Base-by-base conservation (phyloP, 768 basidiomycete species). In the Calocybe cyanea region DNA sequence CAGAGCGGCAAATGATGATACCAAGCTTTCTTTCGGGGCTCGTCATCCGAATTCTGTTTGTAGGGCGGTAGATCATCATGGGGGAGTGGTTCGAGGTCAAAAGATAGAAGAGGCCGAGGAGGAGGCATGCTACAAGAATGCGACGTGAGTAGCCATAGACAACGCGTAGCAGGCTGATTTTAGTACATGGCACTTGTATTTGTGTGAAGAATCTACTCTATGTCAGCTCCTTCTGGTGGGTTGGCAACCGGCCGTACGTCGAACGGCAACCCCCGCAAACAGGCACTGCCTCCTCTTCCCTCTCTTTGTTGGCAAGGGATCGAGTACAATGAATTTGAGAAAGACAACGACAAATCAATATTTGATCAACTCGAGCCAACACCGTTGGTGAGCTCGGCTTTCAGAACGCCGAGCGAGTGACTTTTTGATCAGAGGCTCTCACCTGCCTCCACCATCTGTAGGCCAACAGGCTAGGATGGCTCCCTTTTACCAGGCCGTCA, bases 1-100 rank as follows among this genome's bases (percentile, higher is more conserved):
- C 63, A 73, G 13, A 84, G 69, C 19, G 82, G 83, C 21, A 80
- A 43, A 57, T 80, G 78, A 51, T 81, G 68, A 57, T 71, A 74
- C 80, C 81, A 83, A 46, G 57, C 68, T 58, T 74, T 77, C 45
- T 59, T 66, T 32, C 59, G 53, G 0, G 62, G 62, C 20, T 73
- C 67, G 18, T 50, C 41, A 10, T 48, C 41, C 32, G 38, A 37
- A 6, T 49, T 35, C 30, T 48, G 14, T 8, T 30, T 40, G 24
- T 18, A 30, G 24, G 42, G 18, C 21, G 46, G 40, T 18, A 13
- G 44, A 11, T 6, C 15, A 38, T 34, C 20, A 46, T 35, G 38
- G 17, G 56, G 41, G 18, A 57, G 48, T 15, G 50, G 30, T 34
- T 58, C 56, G 36, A 55, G 35, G 32, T 49, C 50, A 23, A 58